Evolutionary conservation across 495 filamentous ascomycete species (phyloP), one percentile per base, ranked within the genome.

Genomic region (Daldinia vernicosa): DNA sequence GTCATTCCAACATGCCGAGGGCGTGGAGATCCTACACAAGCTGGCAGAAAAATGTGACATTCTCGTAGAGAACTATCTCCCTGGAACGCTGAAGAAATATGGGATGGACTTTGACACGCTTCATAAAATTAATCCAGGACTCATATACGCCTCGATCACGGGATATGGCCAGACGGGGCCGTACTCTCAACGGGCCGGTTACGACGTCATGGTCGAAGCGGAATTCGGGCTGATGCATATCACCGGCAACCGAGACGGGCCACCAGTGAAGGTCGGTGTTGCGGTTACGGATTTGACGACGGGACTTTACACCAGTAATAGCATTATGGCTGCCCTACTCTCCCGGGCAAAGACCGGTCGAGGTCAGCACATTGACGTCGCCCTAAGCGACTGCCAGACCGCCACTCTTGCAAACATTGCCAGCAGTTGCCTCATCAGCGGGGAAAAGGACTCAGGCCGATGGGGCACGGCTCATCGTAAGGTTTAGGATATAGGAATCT

Each of bases 151-250:
- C 8, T 88, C 86, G 30, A 89, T 90, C 40, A 90, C 88, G 0
- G 88, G 88, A 14, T 89, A 88, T 63, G 95, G 95, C 3, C 95
- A 99, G 78, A 97, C 92, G 2, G 95, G 95, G 0, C 96, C 96
- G 0, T 97, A 97, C 78, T 90, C 90, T 17, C 87, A 89, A 52
- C 87, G 96, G 6, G 93, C 95, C 8, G 95, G 95, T 11, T 99
- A 99, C 82, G 95, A 99, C 80, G 96, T 99, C 63, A 98, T 99
- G 94, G 96, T 99, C 0, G 95, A 99, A 80, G 96, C 95, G 45
- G 95, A 98, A 79, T 93, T 99, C 83, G 95, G 95, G 5, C 76
- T 99, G 61, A 99, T 99, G 95, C 96, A 99, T 77, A 98, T 99
- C 60, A 99, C 95, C 0, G 95, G 95, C 11, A 84, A 85, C 45